A percentile compares a stretch with the other conserved stretches of the same genome.
These are phyloP conservation scores for Pythium oligandrum DNA, from an alignment of 352 stramenopile species.

Conservation along the genomic window DNA sequence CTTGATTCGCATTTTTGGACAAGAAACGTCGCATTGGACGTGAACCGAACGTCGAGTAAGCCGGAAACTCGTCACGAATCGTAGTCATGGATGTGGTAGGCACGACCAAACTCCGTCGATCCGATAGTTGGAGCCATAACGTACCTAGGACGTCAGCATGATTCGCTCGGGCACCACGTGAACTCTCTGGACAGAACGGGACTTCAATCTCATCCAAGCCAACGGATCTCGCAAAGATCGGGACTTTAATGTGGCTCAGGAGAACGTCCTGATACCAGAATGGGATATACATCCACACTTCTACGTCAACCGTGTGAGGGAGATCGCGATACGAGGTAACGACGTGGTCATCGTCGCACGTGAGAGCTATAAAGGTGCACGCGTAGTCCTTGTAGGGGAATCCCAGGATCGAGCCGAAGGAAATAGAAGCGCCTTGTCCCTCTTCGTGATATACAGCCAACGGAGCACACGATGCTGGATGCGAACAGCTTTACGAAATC, in stretches of 20 bases:
- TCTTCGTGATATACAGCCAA: constrained; percentile 20
- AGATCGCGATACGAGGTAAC: constrained; percentile 13
- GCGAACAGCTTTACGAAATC: constrained; percentile 16
- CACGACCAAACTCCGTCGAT: neutral
- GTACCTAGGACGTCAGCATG: constrained; percentile 6
- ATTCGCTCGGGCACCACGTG: constrained; percentile 6
- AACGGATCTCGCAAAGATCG: constrained; percentile 7
- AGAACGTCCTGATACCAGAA: constrained; percentile 24
- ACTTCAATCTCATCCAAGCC: constrained; percentile 13
- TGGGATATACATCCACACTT: constrained; percentile 30
- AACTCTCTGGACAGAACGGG: constrained; percentile 14
- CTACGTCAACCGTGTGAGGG: constrained; percentile 18
- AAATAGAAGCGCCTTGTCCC: neutral
- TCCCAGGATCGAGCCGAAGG: constrained; percentile 4
- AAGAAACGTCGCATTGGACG: constrained; percentile 3
- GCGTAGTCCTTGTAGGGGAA: neutral
- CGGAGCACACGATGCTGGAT: constrained; percentile 23
- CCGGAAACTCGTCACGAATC: constrained; percentile 7
- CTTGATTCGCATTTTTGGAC: neutral
- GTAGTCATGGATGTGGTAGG: neutral
- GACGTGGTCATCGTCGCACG: constrained; percentile 1
- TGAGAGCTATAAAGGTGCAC: constrained; percentile 7
- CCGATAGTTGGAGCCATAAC: constrained; percentile 4
- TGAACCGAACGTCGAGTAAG: constrained; percentile 17
- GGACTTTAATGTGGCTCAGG: constrained; percentile 18